Conservation (phyloP, 129 eudicot species). For the Helianthus annuus region DNA sequence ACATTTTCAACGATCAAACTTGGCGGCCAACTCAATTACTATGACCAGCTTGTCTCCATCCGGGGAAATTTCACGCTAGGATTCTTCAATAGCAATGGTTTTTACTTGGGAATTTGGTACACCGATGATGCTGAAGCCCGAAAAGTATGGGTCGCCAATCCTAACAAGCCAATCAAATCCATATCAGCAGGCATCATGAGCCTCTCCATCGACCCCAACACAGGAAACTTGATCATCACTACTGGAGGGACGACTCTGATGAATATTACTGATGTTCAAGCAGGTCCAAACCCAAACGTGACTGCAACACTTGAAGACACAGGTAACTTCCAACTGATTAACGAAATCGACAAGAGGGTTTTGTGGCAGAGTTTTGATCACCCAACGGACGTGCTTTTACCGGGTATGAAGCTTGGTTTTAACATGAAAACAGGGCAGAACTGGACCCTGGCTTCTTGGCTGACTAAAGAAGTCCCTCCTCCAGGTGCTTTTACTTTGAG, state of each 20-base stretch:
- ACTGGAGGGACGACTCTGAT: too few species aligned
- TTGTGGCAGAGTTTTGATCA: conserved; percentile 10
- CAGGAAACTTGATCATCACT: too few species aligned
- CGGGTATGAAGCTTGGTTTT: conserved; percentile 25
- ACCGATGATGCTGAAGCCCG: not conserved
- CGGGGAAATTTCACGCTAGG: conserved; percentile 36
- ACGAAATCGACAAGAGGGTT: not conserved
- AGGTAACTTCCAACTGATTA: conserved; percentile 23
- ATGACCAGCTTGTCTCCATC: conserved; percentile 27
- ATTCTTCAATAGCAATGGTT: conserved; percentile 12
- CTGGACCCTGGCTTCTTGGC: conserved; percentile 33
- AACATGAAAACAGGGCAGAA: not conserved
- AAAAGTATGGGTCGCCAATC: conserved; percentile 28
- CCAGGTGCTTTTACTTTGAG: conserved; percentile 33
- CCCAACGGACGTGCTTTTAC: not conserved
- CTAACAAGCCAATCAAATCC: too few species aligned
- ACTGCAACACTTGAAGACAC: not conserved
- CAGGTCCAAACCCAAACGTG: too few species aligned
- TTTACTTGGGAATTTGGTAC: conserved; percentile 46
- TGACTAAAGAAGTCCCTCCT: not conserved
- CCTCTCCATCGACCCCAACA: too few species aligned
- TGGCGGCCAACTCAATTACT: conserved; percentile 25
- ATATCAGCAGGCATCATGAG: not conserved
- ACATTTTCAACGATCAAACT: conserved; percentile 17
- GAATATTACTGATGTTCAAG: too few species aligned